Conservation (phyloP, 2,329 filamentous ascomycete genomes). For the Sclerotinia spermophila region DNA sequence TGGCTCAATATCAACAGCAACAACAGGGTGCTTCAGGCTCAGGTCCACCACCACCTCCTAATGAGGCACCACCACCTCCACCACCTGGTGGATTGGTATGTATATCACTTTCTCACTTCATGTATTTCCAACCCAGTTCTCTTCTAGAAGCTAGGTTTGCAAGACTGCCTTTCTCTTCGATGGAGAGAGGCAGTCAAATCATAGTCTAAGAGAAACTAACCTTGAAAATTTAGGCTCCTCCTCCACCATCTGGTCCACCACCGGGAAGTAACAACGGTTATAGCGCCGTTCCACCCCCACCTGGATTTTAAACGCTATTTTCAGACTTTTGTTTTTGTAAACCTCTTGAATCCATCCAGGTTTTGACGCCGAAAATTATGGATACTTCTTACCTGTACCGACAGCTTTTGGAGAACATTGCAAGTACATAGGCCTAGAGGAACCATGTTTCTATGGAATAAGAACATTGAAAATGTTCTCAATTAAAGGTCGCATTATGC, state of each 20-base stretch:
- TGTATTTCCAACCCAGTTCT: conserved; percentile 5
- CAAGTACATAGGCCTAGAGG: background rate
- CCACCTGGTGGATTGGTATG: conserved; percentile 49
- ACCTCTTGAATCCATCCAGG: background rate
- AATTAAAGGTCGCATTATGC: background rate
- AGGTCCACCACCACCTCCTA: conserved; percentile 52
- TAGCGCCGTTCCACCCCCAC: conserved; percentile 55
- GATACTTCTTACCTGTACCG: conserved; percentile 5
- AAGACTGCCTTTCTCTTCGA: background rate
- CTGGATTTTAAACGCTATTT: conserved; percentile 42
- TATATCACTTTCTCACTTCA: conserved; percentile 7
- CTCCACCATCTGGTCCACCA: conserved; percentile 51
- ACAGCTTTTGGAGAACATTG: background rate
- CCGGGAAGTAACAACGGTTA: conserved; percentile 53
- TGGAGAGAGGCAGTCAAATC: background rate
- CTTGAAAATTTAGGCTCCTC: conserved; percentile 46
- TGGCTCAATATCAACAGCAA: conserved; percentile 48
- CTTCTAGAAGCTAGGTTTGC: background rate
- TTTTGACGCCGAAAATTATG: background rate
- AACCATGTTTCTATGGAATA: background rate
- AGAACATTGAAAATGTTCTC: background rate
- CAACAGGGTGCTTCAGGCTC: conserved; percentile 42
- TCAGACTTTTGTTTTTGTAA: background rate
- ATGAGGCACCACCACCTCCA: conserved; percentile 53
- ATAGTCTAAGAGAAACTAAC: conserved; percentile 18